phyloP scores from a whole-genome alignment of 257 asterid genomes.

The Ilex asprella region DNA sequence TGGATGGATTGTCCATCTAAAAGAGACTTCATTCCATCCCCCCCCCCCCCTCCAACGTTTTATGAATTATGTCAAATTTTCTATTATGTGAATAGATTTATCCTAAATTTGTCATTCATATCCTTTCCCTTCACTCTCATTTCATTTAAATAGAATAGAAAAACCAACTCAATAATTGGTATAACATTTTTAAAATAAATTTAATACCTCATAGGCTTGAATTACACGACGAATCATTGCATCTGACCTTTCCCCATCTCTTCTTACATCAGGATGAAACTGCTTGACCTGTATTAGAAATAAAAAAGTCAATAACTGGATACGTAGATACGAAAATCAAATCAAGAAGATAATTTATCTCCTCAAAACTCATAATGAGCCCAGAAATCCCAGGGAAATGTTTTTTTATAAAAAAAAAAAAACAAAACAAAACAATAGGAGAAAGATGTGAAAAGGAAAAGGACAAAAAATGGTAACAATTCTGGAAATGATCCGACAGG shows the following conservation, averaged over 20 bases:
- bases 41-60: too few species aligned
- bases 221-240: conserved; percentile 71
- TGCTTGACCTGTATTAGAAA: conserved; percentile 52
- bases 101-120: too few species aligned
- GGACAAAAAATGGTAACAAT: too few species aligned
- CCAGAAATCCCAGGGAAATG: neutral
- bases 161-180: too few species aligned
- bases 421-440: too few species aligned
- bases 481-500: neutral
- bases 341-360: neutral
- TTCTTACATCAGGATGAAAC: conserved; percentile 76
- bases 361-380: neutral
- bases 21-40: too few species aligned
- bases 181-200: neutral
- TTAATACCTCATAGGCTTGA: conserved; percentile 72
- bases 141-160: neutral
- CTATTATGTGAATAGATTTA: too few species aligned
- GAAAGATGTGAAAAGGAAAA: neutral
- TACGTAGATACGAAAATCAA: neutral
- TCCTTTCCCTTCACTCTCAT: too few species aligned
- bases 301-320: neutral
- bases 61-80: too few species aligned
- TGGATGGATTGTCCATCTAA: too few species aligned
- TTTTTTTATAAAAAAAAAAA: too few species aligned
- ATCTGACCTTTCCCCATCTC: conserved; percentile 48